These are phyloP conservation scores for Volvariella surrecta DNA, from an alignment of 1,284 basidiomycete species.

Conservation along the genomic window DNA sequence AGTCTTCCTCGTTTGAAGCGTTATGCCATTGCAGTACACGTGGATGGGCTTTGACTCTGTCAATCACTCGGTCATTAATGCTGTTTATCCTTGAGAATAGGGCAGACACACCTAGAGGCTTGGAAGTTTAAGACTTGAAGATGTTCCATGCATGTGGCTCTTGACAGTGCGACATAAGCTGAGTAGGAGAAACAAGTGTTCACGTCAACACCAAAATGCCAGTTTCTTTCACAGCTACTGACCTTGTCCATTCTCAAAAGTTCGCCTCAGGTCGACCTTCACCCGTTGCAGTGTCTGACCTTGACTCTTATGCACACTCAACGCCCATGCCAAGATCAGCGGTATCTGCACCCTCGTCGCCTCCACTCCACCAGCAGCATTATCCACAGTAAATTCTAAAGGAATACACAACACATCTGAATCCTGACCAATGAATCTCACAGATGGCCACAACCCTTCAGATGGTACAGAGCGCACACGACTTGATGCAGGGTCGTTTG, in stretches of 20 bases:
- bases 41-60: constrained; percentile 35
- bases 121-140: constrained; percentile 82
- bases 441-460: constrained; percentile 40
- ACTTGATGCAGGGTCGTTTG: no score
- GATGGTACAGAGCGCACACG: constrained; percentile 1
- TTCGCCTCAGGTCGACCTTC: constrained; percentile 53
- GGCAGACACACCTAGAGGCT: constrained; percentile 49
- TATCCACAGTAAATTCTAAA: constrained; percentile 48
- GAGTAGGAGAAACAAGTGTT: constrained; percentile 15
- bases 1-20: constrained; percentile 12
- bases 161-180: constrained; percentile 91
- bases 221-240: constrained; percentile 13
- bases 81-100: not conserved
- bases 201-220: constrained; percentile 1
- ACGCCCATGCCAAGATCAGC: constrained; percentile 73
- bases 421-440: constrained; percentile 31
- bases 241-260: constrained; percentile 82
- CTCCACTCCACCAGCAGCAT: constrained; percentile 41
- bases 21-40: constrained; percentile 31
- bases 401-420: constrained; percentile 38
- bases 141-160: constrained; percentile 79
- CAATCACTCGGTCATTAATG: constrained; percentile 1
- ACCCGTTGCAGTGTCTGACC: constrained; percentile 79
- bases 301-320: constrained; percentile 84
- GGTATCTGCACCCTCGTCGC: constrained; percentile 55